phyloP scores from a whole-genome alignment of 148 eudicot species.

The Tetragonia tetragonoides region DNA sequence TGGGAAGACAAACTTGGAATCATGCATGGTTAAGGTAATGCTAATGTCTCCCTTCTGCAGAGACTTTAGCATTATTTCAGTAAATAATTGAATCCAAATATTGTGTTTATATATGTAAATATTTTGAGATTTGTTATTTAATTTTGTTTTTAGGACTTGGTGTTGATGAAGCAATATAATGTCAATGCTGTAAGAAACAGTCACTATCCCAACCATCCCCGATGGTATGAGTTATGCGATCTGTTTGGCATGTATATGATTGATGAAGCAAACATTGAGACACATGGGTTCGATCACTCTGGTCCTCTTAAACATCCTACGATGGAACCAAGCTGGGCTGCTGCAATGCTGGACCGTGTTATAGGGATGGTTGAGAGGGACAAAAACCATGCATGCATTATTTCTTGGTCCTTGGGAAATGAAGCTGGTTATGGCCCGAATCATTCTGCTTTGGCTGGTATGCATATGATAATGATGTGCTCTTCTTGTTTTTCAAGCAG shows the following conservation, averaged over 20 bases:
- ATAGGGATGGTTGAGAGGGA: slow-evolving; percentile 97
- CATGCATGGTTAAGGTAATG: slow-evolving; percentile 91
- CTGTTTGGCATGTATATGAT: slow-evolving; percentile 98
- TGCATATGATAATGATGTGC: slow-evolving; percentile 8
- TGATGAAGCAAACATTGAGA: slow-evolving; percentile 98
- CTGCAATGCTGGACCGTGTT: slow-evolving; percentile 89
- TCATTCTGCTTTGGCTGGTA: slow-evolving; percentile 97
- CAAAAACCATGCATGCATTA: slow-evolving; percentile 90
- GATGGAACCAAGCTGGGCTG: slow-evolving; percentile 72
- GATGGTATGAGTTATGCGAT: slow-evolving; percentile 98
- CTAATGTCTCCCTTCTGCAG: not conserved
- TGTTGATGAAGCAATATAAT: slow-evolving; percentile 89
- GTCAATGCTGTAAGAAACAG: slow-evolving; percentile 94
- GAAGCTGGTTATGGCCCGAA: slow-evolving; percentile 95
- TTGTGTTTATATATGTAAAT: not conserved
- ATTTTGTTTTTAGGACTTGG: slow-evolving; percentile 65
- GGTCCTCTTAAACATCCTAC: slow-evolving; percentile 78
- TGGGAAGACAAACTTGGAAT: slow-evolving; percentile 89
- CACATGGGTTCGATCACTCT: slow-evolving; percentile 89
- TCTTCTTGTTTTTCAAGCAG: slow-evolving; percentile 7
- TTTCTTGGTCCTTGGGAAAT: slow-evolving; percentile 94
- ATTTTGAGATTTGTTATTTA: not conserved
- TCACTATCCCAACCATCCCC: slow-evolving; percentile 93
- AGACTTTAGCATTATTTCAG: not conserved
- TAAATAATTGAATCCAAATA: not conserved